Evolutionary conservation across 169 alveolate species (phyloP).

Genomic region (Plasmodium gaboni): DNA sequence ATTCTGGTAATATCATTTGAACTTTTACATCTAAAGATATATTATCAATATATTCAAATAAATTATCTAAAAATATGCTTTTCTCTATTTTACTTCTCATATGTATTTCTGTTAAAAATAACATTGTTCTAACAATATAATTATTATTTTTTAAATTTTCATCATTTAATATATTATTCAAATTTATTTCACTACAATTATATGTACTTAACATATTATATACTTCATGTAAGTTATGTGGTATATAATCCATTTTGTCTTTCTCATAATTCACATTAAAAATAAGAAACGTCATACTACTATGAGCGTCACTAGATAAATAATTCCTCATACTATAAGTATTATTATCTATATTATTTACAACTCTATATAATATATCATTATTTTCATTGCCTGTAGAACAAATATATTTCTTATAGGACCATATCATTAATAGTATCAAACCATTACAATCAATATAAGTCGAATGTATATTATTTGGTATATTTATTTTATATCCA

Average conservation of each 20-base stretch:
- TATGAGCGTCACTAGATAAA: no score
- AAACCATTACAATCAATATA: slow-evolving; percentile 46
- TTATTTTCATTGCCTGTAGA: not conserved
- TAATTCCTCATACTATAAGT: not conserved
- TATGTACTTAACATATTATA: slow-evolving; percentile 38
- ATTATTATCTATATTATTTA: slow-evolving; percentile 8
- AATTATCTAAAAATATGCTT: slow-evolving; percentile 68
- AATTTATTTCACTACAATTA: slow-evolving; percentile 47
- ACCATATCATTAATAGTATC: slow-evolving; percentile 46
- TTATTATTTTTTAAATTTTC: slow-evolving; percentile 67
- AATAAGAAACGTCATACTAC: no score
- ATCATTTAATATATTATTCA: slow-evolving; percentile 58
- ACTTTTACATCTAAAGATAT: slow-evolving; percentile 78
- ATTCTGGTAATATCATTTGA: slow-evolving; percentile 67
- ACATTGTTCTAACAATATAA: slow-evolving; percentile 74
- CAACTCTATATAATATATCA: not conserved
- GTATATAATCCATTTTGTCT: slow-evolving; percentile 8
- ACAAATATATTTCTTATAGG: slow-evolving; percentile 33
- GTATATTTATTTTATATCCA: slow-evolving; percentile 13
- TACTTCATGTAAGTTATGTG: slow-evolving; percentile 7
- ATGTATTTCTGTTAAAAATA: slow-evolving; percentile 79
- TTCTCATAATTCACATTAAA: not conserved
- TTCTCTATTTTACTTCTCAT: slow-evolving; percentile 78
- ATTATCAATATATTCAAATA: slow-evolving; percentile 64
- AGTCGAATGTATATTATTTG: slow-evolving; percentile 13